Percentiles rank a stretch among this genome's conserved stretches.
Conservation (phyloP, 116 monocot species). For the Zostera marina region DNA sequence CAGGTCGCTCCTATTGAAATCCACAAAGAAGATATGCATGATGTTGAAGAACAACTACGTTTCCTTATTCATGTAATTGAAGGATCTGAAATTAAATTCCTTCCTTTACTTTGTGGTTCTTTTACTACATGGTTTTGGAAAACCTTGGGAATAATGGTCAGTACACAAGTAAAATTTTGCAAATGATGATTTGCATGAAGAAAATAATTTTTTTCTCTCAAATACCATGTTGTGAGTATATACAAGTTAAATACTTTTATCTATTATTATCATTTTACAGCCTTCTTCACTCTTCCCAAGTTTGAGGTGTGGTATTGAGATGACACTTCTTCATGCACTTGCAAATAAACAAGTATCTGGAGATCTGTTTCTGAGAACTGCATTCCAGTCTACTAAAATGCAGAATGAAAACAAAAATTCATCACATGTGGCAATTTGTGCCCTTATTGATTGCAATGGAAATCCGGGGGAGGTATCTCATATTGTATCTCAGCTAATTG, state of each 20-base stretch:
- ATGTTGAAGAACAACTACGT: conserved; percentile 76
- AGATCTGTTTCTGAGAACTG: conserved; percentile 5
- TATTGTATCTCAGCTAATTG: conserved; percentile 52
- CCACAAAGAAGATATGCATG: conserved; percentile 52
- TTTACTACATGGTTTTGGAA: conserved; percentile 82
- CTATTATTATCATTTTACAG: conserved; percentile 28
- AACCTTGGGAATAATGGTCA: conserved; percentile 58
- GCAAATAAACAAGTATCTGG: conserved; percentile 27
- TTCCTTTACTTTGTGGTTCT: conserved; percentile 48
- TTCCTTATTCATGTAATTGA: conserved; percentile 59
- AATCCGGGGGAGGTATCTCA: conserved; percentile 48
- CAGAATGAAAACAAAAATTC: conserved; percentile 12
- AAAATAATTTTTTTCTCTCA: not conserved
- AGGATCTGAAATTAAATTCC: conserved; percentile 36
- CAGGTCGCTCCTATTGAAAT: conserved; percentile 86
- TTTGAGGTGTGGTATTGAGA: conserved; percentile 88
- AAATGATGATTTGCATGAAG: not conserved
- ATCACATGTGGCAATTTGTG: conserved; percentile 47
- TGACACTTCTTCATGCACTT: conserved; percentile 72
- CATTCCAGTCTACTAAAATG: not conserved
- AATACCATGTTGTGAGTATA: not conserved
- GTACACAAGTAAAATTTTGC: conserved; percentile 9
- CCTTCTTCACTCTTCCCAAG: conserved; percentile 77
- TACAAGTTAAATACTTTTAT: not conserved
- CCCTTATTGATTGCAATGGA: conserved; percentile 72